Evolutionary conservation across 306 rosid genomes (phyloP), one percentile per base, ranked within the genome.

Genomic region (Casuarina equisetifolia): DNA sequence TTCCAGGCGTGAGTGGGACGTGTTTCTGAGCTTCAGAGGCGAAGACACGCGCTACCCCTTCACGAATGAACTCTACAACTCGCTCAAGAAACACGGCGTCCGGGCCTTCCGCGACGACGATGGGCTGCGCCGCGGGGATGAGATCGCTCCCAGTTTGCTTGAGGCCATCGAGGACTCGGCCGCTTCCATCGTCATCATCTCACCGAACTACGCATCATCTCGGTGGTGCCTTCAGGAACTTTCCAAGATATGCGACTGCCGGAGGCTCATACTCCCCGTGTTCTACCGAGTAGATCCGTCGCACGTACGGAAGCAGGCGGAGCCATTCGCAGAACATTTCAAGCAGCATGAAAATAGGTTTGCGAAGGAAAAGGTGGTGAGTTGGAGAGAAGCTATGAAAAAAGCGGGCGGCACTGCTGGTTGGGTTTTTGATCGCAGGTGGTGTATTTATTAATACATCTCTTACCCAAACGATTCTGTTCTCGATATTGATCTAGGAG

Each of bases 121-220:
- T 2, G 89, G 86, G 0, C 39, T 86, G 81, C 44, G 48, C 9
- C 84, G 88, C 3, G 89, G 86, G 3, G 89, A 85, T 3, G 83
- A 85, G 71, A 86, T 86, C 70, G 55, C 78, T 1, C 68, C 83
- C 73, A 73, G 76, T 45, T 79, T 90, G 15, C 72, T 88, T 6
- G 89, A 84, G 40, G 95, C 90, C 15, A 83, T 90, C 51, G 85
- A 86, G 2, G 95, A 84, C 69, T 88, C 92, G 7, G 90, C 92
- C 0, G 89, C 92, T 3, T 74, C 92, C 16, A 76, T 90, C 13
- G 57, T 83, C 19, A 50, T 88, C n/a, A 3, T 90, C 20, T 88
- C 90, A 5, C 79, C 57, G 2, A 72, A 75, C 8, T 90, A 88
- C 39, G 90, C 89, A 2, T 68, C 86, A 0, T 88, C 90, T 0